Conservation (phyloP, 176 grass and related monocot species). For the Otatea glauca region DNA sequence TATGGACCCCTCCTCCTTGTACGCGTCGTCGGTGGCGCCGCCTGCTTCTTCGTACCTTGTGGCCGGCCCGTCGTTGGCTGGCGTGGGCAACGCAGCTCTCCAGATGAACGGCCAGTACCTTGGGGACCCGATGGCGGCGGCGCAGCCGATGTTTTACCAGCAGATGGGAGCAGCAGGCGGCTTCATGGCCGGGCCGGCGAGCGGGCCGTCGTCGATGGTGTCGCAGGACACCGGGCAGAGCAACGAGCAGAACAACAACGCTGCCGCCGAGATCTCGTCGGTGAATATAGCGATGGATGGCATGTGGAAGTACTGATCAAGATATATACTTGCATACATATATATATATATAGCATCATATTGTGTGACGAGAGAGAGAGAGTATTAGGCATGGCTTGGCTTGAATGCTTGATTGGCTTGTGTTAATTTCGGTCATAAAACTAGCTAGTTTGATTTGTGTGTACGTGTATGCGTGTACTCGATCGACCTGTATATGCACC, state of each 20-base stretch:
- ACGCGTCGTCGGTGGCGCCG: neutral
- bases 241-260: constrained; percentile 15
- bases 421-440: neutral
- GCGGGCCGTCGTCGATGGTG: constrained; percentile 34
- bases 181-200: neutral
- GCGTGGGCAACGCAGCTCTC: neutral
- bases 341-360: neutral
- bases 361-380: neutral
- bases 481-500: neutral
- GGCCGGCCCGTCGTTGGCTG: neutral
- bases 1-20: constrained; percentile 1
- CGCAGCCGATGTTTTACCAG: neutral
- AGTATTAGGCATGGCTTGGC: neutral
- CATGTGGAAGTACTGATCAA: constrained; percentile 30
- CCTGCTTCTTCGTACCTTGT: neutral
- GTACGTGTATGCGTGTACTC: neutral
- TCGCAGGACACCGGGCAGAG: constrained; percentile 34
- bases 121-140: neutral
- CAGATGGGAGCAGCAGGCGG: neutral
- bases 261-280: constrained; percentile 28
- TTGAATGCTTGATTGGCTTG: neutral
- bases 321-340: too few relatives aligned
- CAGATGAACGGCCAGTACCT: neutral
- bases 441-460: neutral
- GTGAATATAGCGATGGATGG: constrained; percentile 20